Evolutionary conservation across 192 early-diverging fungal genomes (phyloP).

Genomic region (Podila epigama): DNA sequence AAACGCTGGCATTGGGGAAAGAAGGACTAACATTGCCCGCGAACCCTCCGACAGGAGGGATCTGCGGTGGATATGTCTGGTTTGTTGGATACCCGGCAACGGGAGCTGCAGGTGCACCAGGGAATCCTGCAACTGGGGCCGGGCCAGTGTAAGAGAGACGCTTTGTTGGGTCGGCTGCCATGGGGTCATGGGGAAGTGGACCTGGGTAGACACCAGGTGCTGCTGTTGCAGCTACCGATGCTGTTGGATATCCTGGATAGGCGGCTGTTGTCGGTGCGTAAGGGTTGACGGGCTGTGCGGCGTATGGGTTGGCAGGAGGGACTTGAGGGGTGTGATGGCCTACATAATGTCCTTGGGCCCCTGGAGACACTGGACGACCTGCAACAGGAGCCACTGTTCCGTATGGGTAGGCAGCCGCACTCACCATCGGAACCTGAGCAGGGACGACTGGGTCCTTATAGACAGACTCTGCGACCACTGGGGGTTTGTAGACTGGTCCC

Average conservation of each 20-base stretch:
- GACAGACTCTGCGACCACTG: constrained; percentile 29
- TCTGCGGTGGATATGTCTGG: constrained; percentile 18
- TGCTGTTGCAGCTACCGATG: no score
- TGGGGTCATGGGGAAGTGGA: constrained; percentile 13
- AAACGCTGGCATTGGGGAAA: neutral
- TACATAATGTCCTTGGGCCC: constrained; percentile 11
- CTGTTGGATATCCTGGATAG: constrained; percentile 38
- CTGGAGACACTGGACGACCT: constrained; percentile 24
- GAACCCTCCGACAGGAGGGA: constrained; percentile 10
- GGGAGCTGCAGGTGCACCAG: neutral
- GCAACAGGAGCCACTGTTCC: constrained; percentile 27
- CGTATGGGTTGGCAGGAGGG: constrained; percentile 27
- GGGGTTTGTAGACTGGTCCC: constrained; percentile 43
- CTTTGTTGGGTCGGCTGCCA: constrained; percentile 22
- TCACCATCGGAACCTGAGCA: constrained; percentile 23
- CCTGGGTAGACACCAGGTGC: constrained; percentile 3
- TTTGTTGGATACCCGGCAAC: neutral
- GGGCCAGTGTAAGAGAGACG: constrained; percentile 35
- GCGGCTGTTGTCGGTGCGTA: constrained; percentile 11
- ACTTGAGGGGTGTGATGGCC: constrained; percentile 37
- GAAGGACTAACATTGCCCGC: constrained; percentile 5
- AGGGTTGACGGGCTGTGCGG: constrained; percentile 5
- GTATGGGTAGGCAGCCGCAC: constrained; percentile 33
- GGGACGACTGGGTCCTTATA: neutral
- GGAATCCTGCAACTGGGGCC: constrained; percentile 20